Conservation (phyloP, 495 filamentous ascomycete species). For the Thermochaetoides thermophila region DNA sequence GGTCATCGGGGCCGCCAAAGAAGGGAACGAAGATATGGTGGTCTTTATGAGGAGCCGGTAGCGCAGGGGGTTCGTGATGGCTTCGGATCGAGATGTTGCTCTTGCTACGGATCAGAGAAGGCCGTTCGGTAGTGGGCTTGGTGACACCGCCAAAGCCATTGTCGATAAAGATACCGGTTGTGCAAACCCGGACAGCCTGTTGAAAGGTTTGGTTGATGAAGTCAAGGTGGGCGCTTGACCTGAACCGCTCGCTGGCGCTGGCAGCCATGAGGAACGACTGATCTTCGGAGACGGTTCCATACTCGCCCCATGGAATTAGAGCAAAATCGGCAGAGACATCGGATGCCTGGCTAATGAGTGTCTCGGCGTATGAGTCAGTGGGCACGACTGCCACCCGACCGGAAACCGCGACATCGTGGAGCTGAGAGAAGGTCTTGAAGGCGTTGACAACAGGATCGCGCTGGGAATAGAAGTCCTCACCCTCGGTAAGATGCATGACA, state of each 20-base stretch:
- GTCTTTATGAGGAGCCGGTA: slow-evolving; percentile 44
- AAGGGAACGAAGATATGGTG: slow-evolving; percentile 85
- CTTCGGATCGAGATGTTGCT: slow-evolving; percentile 47
- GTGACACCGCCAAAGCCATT: slow-evolving; percentile 47
- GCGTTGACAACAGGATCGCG: slow-evolving; percentile 85
- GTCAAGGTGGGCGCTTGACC: slow-evolving; percentile 38
- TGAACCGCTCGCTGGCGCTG: slow-evolving; percentile 33
- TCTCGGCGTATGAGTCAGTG: slow-evolving; percentile 62
- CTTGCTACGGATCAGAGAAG: slow-evolving; percentile 28
- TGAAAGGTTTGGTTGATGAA: slow-evolving; percentile 54
- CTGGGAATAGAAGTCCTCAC: slow-evolving; percentile 52
- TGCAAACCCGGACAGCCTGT: slow-evolving; percentile 36
- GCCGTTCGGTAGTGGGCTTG: slow-evolving; percentile 18
- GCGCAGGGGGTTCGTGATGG: slow-evolving; percentile 28
- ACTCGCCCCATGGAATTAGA: slow-evolving; percentile 82
- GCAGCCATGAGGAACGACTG: slow-evolving; percentile 26
- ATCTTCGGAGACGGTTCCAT: slow-evolving; percentile 54
- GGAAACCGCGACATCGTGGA: slow-evolving; percentile 73
- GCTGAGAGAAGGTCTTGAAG: slow-evolving; percentile 74
- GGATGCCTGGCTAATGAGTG: slow-evolving; percentile 49
- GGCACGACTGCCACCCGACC: slow-evolving; percentile 66
- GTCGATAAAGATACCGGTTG: slow-evolving; percentile 72
- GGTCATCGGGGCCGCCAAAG: slow-evolving; percentile 75
- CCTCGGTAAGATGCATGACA: slow-evolving; percentile 84
- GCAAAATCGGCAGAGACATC: slow-evolving; percentile 64